Percentiles rank a stretch among this genome's conserved stretches.
Evolutionary conservation across 306 rosid genomes (phyloP).

Genomic region (Cicer cuneatum): DNA sequence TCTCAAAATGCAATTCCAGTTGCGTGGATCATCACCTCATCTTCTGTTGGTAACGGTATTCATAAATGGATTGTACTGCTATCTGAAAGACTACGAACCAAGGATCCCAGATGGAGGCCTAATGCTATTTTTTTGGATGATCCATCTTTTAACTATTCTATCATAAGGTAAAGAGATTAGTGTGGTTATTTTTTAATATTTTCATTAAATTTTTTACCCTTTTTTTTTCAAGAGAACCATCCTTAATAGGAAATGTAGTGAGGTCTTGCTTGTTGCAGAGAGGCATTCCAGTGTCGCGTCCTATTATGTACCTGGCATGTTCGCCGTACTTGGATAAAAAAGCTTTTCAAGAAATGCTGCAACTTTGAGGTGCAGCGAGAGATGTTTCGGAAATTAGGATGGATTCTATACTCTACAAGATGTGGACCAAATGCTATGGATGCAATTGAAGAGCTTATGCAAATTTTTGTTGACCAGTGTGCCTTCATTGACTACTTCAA

Average conservation of each 20-base stretch:
- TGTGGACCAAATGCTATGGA: slow-evolving; percentile 62
- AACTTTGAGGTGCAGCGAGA: slow-evolving; percentile 69
- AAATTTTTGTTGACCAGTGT: slow-evolving; percentile 80
- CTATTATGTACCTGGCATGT: slow-evolving; percentile 72
- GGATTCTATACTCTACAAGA: slow-evolving; percentile 70
- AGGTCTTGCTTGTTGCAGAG: slow-evolving; percentile 62
- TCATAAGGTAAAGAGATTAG: slow-evolving; percentile 58
- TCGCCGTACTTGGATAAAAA: slow-evolving; percentile 74
- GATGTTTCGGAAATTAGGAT: slow-evolving; percentile 70
- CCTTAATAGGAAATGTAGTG: slow-evolving; percentile 35
- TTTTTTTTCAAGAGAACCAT: slow-evolving; percentile 1
- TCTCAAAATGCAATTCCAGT: slow-evolving; percentile 80
- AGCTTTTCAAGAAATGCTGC: slow-evolving; percentile 64
- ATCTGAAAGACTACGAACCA: slow-evolving; percentile 61
- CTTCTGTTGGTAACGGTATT: slow-evolving; percentile 59
- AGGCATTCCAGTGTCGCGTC: slow-evolving; percentile 72
- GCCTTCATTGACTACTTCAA: slow-evolving; percentile 73
- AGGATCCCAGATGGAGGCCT: slow-evolving; percentile 75
- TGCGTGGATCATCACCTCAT: slow-evolving; percentile 81
- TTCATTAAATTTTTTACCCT: slow-evolving; percentile 7
- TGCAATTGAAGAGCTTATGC: slow-evolving; percentile 76
- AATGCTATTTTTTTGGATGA: slow-evolving; percentile 71
- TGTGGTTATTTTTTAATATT: slow-evolving; percentile 26
- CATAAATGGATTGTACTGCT: slow-evolving; percentile 74
- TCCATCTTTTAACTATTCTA: slow-evolving; percentile 66